Conservation (phyloP, 768 basidiomycete genomes). For the Leccinum truebloodii region DNA sequence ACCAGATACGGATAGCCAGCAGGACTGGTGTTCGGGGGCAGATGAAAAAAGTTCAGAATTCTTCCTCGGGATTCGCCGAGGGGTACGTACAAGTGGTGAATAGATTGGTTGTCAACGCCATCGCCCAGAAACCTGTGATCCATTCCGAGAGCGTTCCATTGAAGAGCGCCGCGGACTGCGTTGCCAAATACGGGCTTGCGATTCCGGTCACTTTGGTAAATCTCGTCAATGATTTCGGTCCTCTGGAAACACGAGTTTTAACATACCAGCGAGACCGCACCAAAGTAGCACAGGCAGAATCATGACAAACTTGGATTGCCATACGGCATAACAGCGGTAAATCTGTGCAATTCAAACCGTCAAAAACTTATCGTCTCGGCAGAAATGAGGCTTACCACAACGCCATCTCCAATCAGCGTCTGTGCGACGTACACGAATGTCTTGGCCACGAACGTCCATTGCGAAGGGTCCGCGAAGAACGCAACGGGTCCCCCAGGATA, state of each 20-base stretch:
- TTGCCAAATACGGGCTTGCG: slow-evolving; percentile 15
- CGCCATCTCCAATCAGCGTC: background rate
- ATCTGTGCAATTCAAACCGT: background rate
- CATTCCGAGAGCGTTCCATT: background rate
- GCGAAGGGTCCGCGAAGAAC: background rate
- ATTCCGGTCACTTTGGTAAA: slow-evolving; percentile 16
- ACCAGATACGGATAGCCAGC: background rate
- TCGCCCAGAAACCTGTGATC: slow-evolving; percentile 4
- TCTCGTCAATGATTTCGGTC: background rate
- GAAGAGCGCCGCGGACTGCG: background rate
- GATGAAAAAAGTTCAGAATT: background rate
- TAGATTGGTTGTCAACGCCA: slow-evolving; percentile 5
- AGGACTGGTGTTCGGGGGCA: background rate
- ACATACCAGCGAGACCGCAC: background rate
- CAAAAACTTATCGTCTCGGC: background rate
- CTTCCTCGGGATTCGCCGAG: background rate
- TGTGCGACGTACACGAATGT: background rate
- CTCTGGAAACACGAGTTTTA: background rate
- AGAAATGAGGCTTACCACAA: background rate
- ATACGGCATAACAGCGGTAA: background rate
- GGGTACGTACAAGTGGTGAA: slow-evolving; percentile 2
- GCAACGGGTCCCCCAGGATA: background rate
- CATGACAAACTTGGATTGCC: background rate
- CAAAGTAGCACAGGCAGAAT: background rate
- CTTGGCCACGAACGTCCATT: background rate